A percentile compares a stretch with the other conserved stretches of the same genome.
phyloP scores from a whole-genome alignment of 768 basidiomycete genomes.

The Amanita subjunquillea region DNA sequence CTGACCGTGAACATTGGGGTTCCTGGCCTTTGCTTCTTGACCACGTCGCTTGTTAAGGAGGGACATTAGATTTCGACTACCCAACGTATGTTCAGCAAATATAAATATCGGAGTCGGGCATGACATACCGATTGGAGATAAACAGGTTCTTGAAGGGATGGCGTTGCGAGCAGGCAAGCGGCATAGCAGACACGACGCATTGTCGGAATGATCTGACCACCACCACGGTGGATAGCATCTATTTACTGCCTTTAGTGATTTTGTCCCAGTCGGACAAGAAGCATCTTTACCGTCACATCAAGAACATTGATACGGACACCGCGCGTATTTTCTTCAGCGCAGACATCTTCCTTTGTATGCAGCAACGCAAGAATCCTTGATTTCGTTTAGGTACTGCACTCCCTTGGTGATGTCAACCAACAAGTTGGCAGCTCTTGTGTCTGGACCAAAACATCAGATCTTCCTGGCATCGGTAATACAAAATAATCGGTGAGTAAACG shows the following conservation, averaged over 20 bases:
- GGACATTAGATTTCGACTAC: slow-evolving; percentile 97
- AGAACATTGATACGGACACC: slow-evolving; percentile 93
- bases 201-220: slow-evolving; percentile 96
- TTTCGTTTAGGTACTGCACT: slow-evolving; percentile 98
- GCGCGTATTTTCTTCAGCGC: slow-evolving; percentile 97
- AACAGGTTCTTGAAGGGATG: slow-evolving; percentile 91
- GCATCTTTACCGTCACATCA: slow-evolving; percentile 75
- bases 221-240: slow-evolving; percentile 99
- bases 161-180: slow-evolving; percentile 84
- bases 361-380: slow-evolving; percentile 99
- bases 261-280: background rate
- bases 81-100: slow-evolving; percentile 3
- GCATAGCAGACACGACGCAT: slow-evolving; percentile 96
- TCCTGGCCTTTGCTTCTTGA: slow-evolving; percentile 93
- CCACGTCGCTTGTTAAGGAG: slow-evolving; percentile 93
- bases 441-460: slow-evolving; percentile 99
- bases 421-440: slow-evolving; percentile 94
- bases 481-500: slow-evolving; percentile 92
- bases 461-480: slow-evolving; percentile 96
- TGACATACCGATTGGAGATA: slow-evolving; percentile 74
- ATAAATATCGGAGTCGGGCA: background rate
- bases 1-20: no score
- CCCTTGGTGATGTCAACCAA: slow-evolving; percentile 98
- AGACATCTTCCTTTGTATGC: slow-evolving; percentile 97
- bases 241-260: slow-evolving; percentile 2